Conservation (phyloP, 352 stramenopile genomes). For the Phytophthora macrochlamydospora region DNA sequence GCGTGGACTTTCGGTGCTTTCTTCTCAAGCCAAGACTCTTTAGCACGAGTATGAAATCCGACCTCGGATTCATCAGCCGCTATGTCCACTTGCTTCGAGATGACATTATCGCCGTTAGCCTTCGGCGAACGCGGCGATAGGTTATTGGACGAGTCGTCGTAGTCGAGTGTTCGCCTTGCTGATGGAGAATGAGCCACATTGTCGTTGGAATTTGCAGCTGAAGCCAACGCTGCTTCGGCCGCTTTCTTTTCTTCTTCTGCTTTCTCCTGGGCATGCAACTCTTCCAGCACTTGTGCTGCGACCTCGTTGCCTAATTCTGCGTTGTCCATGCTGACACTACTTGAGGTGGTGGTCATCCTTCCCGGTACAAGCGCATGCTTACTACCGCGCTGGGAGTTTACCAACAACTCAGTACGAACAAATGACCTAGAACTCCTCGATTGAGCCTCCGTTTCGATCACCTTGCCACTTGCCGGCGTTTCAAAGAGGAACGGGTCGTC, state of each 20-base stretch:
- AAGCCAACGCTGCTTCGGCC: constrained; percentile 16
- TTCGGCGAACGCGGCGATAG: constrained; percentile 19
- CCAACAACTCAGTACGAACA: constrained; percentile 6
- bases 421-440: constrained; percentile 13
- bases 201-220: constrained; percentile 3
- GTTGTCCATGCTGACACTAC: constrained; percentile 36
- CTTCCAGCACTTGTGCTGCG: constrained; percentile 50
- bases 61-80: constrained; percentile 50
- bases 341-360: constrained; percentile 27
- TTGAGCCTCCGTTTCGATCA: constrained; percentile 8
- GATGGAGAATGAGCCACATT: constrained; percentile 31
- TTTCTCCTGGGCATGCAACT: constrained; percentile 54
- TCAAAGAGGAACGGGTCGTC: constrained; percentile 67
- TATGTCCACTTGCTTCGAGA: constrained; percentile 73
- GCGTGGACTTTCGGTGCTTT: constrained; percentile 47
- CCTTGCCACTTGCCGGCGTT: constrained; percentile 17
- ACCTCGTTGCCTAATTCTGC: constrained; percentile 42
- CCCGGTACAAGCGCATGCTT: constrained; percentile 12
- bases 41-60: constrained; percentile 45
- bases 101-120: constrained; percentile 25
- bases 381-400: constrained; percentile 30
- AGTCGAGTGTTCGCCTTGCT: constrained; percentile 23
- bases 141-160: constrained; percentile 12
- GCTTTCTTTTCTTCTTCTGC: constrained; percentile 39
- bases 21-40: constrained; percentile 61